phyloP scores from a whole-genome alignment of 352 stramenopile species.

The Phytophthora pluvialis region DNA sequence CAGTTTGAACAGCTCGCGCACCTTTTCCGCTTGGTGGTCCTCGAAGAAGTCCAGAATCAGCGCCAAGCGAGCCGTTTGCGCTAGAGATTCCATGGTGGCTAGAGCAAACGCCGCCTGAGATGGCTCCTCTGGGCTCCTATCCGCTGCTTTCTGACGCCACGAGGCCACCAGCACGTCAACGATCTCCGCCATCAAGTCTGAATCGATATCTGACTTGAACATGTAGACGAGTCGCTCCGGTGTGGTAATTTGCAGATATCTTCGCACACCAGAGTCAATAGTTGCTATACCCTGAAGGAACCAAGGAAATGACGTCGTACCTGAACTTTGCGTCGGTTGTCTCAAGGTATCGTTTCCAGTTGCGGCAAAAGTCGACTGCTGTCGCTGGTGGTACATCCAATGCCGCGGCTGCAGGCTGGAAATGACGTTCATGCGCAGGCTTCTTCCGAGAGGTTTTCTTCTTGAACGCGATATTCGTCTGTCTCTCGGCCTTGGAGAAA shows the following conservation, averaged over 20 bases:
- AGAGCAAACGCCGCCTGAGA: constrained; percentile 42
- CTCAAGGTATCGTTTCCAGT: constrained; percentile 73
- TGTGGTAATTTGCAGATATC: constrained; percentile 72
- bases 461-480: constrained; percentile 77
- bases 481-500: constrained; percentile 54
- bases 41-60: constrained; percentile 79
- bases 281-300: too few species aligned
- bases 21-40: constrained; percentile 61
- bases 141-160: constrained; percentile 21
- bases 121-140: constrained; percentile 16
- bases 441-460: constrained; percentile 40
- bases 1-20: constrained; percentile 40
- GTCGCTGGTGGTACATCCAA: constrained; percentile 46
- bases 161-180: constrained; percentile 50
- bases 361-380: constrained; percentile 69
- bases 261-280: constrained; percentile 23
- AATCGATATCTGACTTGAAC: constrained; percentile 76
- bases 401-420: constrained; percentile 28
- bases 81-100: constrained; percentile 48
- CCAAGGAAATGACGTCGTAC: constrained; percentile 17
- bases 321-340: constrained; percentile 59
- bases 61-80: constrained; percentile 54
- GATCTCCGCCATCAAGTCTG: constrained; percentile 77
- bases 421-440: constrained; percentile 27
- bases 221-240: constrained; percentile 47